A percentile compares a stretch with the other conserved stretches of the same genome.
phyloP scores from a whole-genome alignment of 2,329 filamentous ascomycete genomes.

The Alternaria gaisen region DNA sequence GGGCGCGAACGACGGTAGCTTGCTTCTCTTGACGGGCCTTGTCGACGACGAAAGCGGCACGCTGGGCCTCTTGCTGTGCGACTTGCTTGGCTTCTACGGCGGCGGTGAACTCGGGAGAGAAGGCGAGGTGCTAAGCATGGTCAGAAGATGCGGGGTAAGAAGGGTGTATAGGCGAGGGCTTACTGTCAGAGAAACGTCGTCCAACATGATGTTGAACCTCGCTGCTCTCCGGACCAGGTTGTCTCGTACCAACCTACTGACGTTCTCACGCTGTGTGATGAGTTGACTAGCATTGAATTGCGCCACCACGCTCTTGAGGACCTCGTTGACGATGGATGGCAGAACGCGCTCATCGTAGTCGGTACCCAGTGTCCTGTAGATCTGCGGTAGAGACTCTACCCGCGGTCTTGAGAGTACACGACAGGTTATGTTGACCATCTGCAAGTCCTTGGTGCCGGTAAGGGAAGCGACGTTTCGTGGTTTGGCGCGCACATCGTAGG shows the following conservation, averaged over 20 bases:
- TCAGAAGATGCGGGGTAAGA: constrained; percentile 29
- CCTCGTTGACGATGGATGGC: constrained; percentile 98
- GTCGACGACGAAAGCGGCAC: constrained; percentile 97
- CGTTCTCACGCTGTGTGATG: constrained; percentile 98
- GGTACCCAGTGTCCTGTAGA: constrained; percentile 92
- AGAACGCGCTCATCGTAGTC: constrained; percentile 99
- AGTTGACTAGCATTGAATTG: constrained; percentile 99
- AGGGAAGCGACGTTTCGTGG: constrained; percentile 96
- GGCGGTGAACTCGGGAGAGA: constrained; percentile 74
- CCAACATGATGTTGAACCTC: constrained; percentile 95
- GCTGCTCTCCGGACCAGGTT: constrained; percentile 91
- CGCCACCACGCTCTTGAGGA: constrained; percentile 96
- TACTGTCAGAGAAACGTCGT: constrained; percentile 97
- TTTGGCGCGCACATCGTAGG: constrained; percentile 98
- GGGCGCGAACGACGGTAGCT: constrained; percentile 95
- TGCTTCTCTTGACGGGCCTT: constrained; percentile 99
- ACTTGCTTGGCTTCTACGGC: constrained; percentile 76
- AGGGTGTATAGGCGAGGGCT: constrained; percentile 36
- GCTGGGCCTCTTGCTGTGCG: constrained; percentile 89
- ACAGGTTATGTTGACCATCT: constrained; percentile 99
- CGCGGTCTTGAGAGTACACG: constrained; percentile 95
- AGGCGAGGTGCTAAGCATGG: constrained; percentile 66
- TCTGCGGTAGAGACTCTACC: constrained; percentile 88
- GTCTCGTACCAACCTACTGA: constrained; percentile 88
- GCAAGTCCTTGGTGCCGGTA: constrained; percentile 97